Base-by-base conservation (phyloP, 768 basidiomycete species). In the Lactarius deliciosus region DNA sequence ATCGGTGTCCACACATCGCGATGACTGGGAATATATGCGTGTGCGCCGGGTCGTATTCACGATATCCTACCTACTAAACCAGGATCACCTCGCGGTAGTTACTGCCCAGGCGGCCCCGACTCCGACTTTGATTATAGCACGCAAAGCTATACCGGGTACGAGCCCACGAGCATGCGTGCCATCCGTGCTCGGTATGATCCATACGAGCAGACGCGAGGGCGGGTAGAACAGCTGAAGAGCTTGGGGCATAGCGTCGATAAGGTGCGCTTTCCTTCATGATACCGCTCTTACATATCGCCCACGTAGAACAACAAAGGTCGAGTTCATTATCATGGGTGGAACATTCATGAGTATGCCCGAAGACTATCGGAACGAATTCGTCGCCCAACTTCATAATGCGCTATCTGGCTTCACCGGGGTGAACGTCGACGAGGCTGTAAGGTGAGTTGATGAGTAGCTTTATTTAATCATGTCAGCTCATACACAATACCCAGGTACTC, bases 21-120 rank as follows among this genome's bases (percentile, higher is more conserved):
- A 97, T 99, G 94, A 99, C 97, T 0, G 97, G 97, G 34, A 99
- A 99, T 73, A 98, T 99, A 64, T 99, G 97, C 79, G 97, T 99
- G 89, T 96, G 77, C 70, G 90, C 79, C 30, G 41, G 32, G 41
- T 57, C 6, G 1, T 15, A 15, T 58, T 50, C 55, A 36, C 50
- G 22, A 13, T 53, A 53, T 25, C 50, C 22, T 59, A 10, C 9
- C 18, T n/a, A 11, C 30, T 22, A 8, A 15, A 15, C n/a, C 13
- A 38, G 13, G 15, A 62, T 64, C 16, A 65, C 69, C 53, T 64
- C 50, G 47, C 36, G 32, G 3, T 69, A 95, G 94, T 43, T 98
- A 98, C 76, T 99, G 97, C 75, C 97, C 97, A 5, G 97, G 97
- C 64, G 97, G 97, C 20, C 97, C 97, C 5, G 97, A 99, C 77